These are phyloP conservation scores for Epicoccum nigrum DNA, from an alignment of 2,329 filamentous ascomycete species.

Conservation along the genomic window DNA sequence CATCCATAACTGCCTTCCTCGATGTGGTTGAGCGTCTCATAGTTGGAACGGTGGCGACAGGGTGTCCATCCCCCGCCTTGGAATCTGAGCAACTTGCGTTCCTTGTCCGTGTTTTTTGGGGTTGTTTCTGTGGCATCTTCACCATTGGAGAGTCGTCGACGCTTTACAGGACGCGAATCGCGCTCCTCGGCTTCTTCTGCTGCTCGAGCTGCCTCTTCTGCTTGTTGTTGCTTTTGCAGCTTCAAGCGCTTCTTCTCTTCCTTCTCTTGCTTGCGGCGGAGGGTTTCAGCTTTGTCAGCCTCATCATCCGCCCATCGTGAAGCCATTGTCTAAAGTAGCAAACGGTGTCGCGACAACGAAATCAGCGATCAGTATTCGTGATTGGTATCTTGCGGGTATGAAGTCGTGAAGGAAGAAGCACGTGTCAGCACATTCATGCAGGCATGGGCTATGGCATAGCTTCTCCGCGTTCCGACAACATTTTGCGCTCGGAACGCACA, in stretches of 20 bases:
- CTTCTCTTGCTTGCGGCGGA: slow-evolving; percentile 78
- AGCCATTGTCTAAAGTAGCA: slow-evolving; percentile 44
- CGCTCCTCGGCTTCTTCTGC: slow-evolving; percentile 23
- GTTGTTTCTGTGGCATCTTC: slow-evolving; percentile 29
- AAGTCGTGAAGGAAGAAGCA: slow-evolving; percentile 2
- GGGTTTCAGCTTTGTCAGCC: slow-evolving; percentile 77
- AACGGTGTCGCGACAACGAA: background rate
- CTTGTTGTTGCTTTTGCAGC: slow-evolving; percentile 76
- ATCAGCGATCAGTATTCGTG: no score
- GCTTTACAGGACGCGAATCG: slow-evolving; percentile 59
- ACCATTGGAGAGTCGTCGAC: slow-evolving; percentile 65
- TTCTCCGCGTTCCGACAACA: slow-evolving; percentile 38
- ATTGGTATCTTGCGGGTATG: background rate
- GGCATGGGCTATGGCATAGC: slow-evolving; percentile 42
- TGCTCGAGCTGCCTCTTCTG: slow-evolving; percentile 57
- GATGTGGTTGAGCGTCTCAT: slow-evolving; percentile 93
- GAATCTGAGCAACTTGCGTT: slow-evolving; percentile 72
- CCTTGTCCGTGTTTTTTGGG: slow-evolving; percentile 33
- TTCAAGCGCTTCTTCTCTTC: slow-evolving; percentile 87
- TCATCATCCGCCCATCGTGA: slow-evolving; percentile 90
- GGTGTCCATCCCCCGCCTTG: slow-evolving; percentile 70
- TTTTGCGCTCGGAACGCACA: slow-evolving; percentile 29
- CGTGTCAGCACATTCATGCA: slow-evolving; percentile 20
- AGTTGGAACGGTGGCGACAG: slow-evolving; percentile 81
- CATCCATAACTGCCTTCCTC: slow-evolving; percentile 97